Evolutionary conservation across 1,284 basidiomycete genomes (phyloP).

Genomic region (Heterobasidion irregulare): DNA sequence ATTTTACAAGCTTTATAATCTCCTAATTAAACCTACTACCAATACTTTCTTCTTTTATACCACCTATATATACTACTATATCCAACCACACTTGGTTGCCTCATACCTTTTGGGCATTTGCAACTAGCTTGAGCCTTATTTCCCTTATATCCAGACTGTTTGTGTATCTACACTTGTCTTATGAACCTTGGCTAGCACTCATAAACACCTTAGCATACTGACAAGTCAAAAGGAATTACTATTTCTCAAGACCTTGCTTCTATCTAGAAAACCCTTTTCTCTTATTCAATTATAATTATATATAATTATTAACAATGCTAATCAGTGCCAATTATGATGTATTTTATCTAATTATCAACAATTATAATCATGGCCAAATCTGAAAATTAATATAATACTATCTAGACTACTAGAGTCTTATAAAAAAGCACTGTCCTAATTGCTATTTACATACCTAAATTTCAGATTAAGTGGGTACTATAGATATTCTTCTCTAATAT

Average conservation of each 20-base stretch:
- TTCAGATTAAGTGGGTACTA: too few species aligned
- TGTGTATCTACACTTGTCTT: conserved; percentile 20
- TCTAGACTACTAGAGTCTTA: too few species aligned
- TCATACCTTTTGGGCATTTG: conserved; percentile 34
- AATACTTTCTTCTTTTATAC: conserved; percentile 27
- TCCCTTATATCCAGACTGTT: conserved; percentile 21
- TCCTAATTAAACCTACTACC: conserved; percentile 23
- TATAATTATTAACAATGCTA: too few species aligned
- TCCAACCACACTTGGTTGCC: conserved; percentile 26
- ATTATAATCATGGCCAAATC: too few species aligned
- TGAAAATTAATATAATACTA: too few species aligned
- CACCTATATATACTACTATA: conserved; percentile 29
- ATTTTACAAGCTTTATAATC: conserved; percentile 24
- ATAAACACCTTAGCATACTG: conserved; percentile 9
- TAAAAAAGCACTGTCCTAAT: too few species aligned
- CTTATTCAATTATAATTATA: too few species aligned
- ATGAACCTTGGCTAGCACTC: conserved; percentile 23
- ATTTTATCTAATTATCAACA: too few species aligned
- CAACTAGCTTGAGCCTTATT: conserved; percentile 26
- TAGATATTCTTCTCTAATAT: too few species aligned
- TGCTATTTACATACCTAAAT: too few species aligned
- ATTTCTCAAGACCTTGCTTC: conserved; percentile 9
- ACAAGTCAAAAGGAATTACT: conserved; percentile 21
- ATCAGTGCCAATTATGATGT: too few species aligned
- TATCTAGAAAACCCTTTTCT: too few species aligned